Evolutionary conservation across 148 eudicot species (phyloP).

Genomic region (Pharnaceum exiguum): DNA sequence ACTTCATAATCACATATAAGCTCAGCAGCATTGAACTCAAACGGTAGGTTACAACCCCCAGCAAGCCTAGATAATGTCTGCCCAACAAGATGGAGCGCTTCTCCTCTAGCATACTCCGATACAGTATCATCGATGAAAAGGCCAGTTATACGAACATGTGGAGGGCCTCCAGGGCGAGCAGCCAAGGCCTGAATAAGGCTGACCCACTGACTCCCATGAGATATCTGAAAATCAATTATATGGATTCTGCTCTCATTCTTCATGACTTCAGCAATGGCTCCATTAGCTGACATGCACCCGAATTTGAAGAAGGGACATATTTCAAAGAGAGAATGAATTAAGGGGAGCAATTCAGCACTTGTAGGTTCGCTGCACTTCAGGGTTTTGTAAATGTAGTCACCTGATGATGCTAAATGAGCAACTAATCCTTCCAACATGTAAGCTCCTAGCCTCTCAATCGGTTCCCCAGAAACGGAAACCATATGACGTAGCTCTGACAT

Average conservation of each 20-base stretch:
- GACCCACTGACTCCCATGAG: constrained; percentile 57
- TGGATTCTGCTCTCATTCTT: constrained; percentile 43
- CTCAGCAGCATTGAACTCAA: constrained; percentile 38
- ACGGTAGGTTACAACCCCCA: constrained; percentile 35
- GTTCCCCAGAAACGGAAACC: constrained; percentile 64
- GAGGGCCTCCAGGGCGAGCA: constrained; percentile 56
- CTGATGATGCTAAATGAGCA: constrained; percentile 43
- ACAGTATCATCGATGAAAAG: constrained; percentile 45
- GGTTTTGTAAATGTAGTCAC: constrained; percentile 47
- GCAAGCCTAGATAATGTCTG: constrained; percentile 33
- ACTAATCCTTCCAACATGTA: constrained; percentile 62
- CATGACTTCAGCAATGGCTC: constrained; percentile 51
- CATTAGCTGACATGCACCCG: constrained; percentile 62
- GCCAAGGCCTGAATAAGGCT: constrained; percentile 53
- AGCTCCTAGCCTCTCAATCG: constrained; percentile 53
- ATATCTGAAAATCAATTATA: constrained; percentile 57
- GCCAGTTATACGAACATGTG: constrained; percentile 47
- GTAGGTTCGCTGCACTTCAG: constrained; percentile 49
- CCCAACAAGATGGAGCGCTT: constrained; percentile 40
- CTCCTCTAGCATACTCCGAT: constrained; percentile 44
- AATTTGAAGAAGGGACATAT: constrained; percentile 57
- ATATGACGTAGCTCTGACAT: constrained; percentile 40
- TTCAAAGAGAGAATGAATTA: constrained; percentile 52
- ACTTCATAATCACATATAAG: constrained; percentile 31
- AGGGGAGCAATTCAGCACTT: constrained; percentile 38